phyloP scores from a whole-genome alignment of 2,329 filamentous ascomycete genomes.

The Ophiocordyceps sinensis region DNA sequence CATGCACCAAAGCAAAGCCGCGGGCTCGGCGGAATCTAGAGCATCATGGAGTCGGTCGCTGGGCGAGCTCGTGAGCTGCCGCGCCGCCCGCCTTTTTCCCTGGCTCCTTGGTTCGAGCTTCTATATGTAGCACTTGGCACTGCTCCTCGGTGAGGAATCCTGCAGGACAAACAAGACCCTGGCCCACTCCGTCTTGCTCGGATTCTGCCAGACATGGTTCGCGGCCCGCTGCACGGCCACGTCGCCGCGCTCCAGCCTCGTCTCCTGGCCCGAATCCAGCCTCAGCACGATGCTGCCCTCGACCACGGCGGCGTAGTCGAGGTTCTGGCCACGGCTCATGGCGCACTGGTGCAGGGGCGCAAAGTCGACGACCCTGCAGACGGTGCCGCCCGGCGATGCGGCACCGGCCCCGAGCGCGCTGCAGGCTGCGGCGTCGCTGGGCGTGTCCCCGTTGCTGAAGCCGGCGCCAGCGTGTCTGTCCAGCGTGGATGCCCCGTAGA shows the following conservation, averaged over 20 bases:
- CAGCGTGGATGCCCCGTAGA: conserved; percentile 14
- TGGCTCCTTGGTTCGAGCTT: no score
- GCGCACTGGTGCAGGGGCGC: conserved; percentile 20
- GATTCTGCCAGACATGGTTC: conserved; percentile 39
- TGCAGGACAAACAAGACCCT: conserved; percentile 29
- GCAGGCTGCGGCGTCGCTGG: conserved; percentile 12
- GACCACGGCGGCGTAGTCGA: conserved; percentile 40
- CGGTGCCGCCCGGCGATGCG: conserved; percentile 21
- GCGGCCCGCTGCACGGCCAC: conserved; percentile 41
- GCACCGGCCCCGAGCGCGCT: background rate
- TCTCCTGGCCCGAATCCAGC: conserved; percentile 34
- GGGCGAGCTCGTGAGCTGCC: no score
- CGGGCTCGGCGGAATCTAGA: no score
- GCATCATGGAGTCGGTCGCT: no score
- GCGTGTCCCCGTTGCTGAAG: conserved; percentile 16
- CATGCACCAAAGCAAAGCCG: no score
- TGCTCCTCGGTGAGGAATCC: conserved; percentile 8
- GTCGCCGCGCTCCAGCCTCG: conserved; percentile 32
- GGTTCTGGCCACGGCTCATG: conserved; percentile 37
- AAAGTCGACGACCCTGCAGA: conserved; percentile 33
- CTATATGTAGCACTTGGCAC: background rate
- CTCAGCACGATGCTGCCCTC: conserved; percentile 37
- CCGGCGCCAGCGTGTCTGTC: conserved; percentile 16
- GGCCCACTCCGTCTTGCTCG: conserved; percentile 29
- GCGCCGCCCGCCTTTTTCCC: no score